A percentile compares a stretch with the other conserved stretches of the same genome.
Conservation (phyloP, 306 rosid genomes). For the Coriaria nepalensis region DNA sequence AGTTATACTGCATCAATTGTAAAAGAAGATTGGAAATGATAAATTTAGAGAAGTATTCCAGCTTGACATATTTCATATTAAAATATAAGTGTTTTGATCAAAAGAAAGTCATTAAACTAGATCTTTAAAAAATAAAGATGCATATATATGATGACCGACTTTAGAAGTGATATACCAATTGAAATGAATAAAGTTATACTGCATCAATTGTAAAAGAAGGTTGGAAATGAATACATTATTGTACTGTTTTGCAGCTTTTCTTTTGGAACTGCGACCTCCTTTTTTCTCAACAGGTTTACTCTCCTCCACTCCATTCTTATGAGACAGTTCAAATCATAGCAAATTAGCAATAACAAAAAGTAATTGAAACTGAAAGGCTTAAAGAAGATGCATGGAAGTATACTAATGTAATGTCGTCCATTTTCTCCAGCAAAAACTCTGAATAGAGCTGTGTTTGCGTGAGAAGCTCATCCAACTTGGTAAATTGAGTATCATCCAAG, state of each 20-base stretch:
- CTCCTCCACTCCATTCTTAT: slow-evolving; percentile 47
- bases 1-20: too few relatives aligned
- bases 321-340: slow-evolving; percentile 16
- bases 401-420: slow-evolving; percentile 81
- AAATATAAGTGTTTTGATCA: too few relatives aligned
- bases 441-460: slow-evolving; percentile 78
- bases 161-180: too few relatives aligned
- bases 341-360: slow-evolving; percentile 5
- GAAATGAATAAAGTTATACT: too few relatives aligned
- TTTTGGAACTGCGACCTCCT: slow-evolving; percentile 52
- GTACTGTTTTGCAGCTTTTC: slow-evolving; percentile 52
- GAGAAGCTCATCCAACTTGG: slow-evolving; percentile 82
- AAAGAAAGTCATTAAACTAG: too few relatives aligned
- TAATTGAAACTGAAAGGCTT: background rate
- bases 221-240: slow-evolving; percentile 38
- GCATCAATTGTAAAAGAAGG: too few relatives aligned
- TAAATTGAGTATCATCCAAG: slow-evolving; percentile 51
- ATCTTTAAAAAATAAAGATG: too few relatives aligned
- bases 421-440: slow-evolving; percentile 76
- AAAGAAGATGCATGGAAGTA: slow-evolving; percentile 7
- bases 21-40: slow-evolving; percentile 2
- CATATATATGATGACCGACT: too few relatives aligned
- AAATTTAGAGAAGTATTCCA: too few relatives aligned
- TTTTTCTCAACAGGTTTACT: slow-evolving; percentile 24
- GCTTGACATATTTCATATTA: too few relatives aligned